Evolutionary conservation across 2,329 filamentous ascomycete species (phyloP), one percentile per base, ranked within the genome.

Genomic region (Leptosphaerulina australis): DNA sequence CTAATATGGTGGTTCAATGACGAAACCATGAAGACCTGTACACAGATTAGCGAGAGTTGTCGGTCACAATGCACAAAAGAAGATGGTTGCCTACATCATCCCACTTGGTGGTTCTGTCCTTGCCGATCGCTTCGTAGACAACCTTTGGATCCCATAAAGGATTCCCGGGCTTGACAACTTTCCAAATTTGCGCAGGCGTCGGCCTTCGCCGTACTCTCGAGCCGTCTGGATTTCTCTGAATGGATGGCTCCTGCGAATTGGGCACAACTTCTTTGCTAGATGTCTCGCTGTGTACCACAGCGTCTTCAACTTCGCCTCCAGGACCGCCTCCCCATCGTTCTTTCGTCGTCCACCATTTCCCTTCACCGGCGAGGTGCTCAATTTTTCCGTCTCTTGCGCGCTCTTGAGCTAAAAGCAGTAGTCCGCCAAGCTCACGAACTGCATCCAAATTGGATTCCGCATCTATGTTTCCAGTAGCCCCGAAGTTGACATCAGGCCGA

Each of bases 1-100:
- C 80, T 78, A 53, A 86, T 75, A 58, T 87, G 84, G 68, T 85
- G 83, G 64, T 85, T 85, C 55, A 86, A 73, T 18, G 81, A 81
- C 10, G 83, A 85, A 37, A 86, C 62, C 76, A 85, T 79, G 68
- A 82, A 85, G 41, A 86, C 77, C 81, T 86, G 60, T 21, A 15
- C 3, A 33, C 38, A 20, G 38, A 34, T 53, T 22, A 53, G 44
- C 37, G 34, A 37, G 12, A 11, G 18, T 25, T 15, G 4, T 22
- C 14, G 3, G 18, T 14, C 25, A 20, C 11, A 26, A 22, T 8
- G 12, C 9, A 10, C n/a, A 24, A 22, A 12, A 25, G 9, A 18
- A 67, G 46, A 44, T 38, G 37, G 10, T 26, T 30, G 38, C 79
- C 61, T 74, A 84, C 83, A 72, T 84, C 79, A 56, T 83, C 81